Conservation (phyloP, 345 rosid genomes). For the Syzygium grande region DNA sequence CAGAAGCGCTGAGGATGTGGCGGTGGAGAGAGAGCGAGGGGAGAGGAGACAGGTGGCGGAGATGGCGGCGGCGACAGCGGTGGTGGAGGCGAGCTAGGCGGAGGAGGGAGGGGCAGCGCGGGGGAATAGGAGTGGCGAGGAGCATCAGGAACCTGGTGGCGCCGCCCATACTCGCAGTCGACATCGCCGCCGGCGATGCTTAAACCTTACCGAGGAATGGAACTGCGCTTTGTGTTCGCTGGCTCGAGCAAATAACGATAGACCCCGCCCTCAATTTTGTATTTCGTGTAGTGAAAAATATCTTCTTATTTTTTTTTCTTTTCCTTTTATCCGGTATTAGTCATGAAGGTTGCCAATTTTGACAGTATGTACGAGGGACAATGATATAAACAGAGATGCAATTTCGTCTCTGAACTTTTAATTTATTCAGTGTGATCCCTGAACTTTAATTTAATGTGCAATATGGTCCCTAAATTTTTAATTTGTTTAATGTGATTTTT, state of each 20-base stretch:
- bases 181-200: not conserved
- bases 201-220: not conserved
- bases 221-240: not conserved
- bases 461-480: too few species aligned
- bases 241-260: not conserved
- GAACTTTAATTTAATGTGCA: too few species aligned
- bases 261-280: not conserved
- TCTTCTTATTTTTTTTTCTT: not conserved
- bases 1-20: conserved; percentile 3
- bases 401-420: too few species aligned
- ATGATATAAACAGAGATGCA: too few species aligned
- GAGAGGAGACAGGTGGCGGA: not conserved
- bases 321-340: not conserved
- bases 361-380: too few species aligned
- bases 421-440: too few species aligned
- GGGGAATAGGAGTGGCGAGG: conserved; percentile 34
- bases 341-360: not conserved
- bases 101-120: conserved; percentile 3
- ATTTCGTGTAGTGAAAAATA: not conserved
- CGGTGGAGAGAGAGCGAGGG: not conserved
- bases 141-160: conserved; percentile 50
- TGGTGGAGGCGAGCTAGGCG: conserved; percentile 9
- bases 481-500: too few species aligned
- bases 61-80: not conserved
- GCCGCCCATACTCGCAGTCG: conserved; percentile 31